These are phyloP conservation scores for Phytophthora pistaciae DNA, from an alignment of 352 stramenopile genomes.

Conservation along the genomic window DNA sequence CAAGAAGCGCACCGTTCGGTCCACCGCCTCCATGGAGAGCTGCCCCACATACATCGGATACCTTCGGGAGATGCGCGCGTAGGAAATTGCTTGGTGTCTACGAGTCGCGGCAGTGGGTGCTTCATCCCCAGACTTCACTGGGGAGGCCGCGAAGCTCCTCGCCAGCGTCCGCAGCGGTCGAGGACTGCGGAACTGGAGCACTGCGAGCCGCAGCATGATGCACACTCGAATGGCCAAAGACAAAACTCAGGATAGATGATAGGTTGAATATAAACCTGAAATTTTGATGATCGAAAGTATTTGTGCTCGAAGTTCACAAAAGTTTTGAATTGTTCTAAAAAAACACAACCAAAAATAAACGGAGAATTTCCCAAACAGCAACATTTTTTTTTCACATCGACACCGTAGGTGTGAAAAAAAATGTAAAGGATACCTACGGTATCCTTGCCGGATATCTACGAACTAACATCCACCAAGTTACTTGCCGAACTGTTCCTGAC, in stretches of 20 bases:
- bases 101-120: background rate
- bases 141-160: background rate
- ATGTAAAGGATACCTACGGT: too few species aligned
- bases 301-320: too few species aligned
- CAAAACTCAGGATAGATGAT: background rate
- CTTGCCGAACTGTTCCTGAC: too few species aligned
- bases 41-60: constrained; percentile 4
- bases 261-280: background rate
- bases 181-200: background rate
- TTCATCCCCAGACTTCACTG: constrained; percentile 2
- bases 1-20: constrained; percentile 40
- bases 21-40: constrained; percentile 36
- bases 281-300: background rate
- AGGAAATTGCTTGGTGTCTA: constrained; percentile 25
- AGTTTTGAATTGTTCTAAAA: too few species aligned
- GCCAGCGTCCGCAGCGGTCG: constrained; percentile 9
- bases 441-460: too few species aligned
- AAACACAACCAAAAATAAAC: too few species aligned
- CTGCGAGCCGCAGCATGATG: constrained; percentile 18
- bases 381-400: too few species aligned
- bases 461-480: too few species aligned
- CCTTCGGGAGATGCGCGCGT: constrained; percentile 46
- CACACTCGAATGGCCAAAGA: background rate
- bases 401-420: too few species aligned
- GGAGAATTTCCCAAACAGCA: too few species aligned